Evolutionary conservation across 495 filamentous ascomycete genomes (phyloP), one percentile per base, ranked within the genome.

Genomic region (Neurospora sp.): DNA sequence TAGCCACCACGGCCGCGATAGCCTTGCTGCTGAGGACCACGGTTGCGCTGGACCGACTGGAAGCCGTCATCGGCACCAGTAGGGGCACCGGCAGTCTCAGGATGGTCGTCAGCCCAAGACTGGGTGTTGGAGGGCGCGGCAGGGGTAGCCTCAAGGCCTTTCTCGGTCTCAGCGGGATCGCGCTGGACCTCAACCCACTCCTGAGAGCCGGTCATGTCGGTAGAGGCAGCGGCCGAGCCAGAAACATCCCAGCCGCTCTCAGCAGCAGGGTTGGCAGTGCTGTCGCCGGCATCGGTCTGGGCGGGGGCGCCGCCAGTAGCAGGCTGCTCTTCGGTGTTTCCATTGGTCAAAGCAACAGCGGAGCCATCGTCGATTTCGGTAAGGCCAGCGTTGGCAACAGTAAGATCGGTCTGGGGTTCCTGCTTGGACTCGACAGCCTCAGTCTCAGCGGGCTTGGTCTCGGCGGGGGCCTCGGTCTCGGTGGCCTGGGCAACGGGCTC

Each of bases 121-220:
- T 77, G 74, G 19, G 48, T 72, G 71, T 70, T 75, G 71, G 81
- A 80, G 39, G 82, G 80, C 31, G 87, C 83, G 28, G 87, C 89
- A 34, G 90, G 86, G 15, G 73, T 90, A 11, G 89, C 88, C n/a
- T 86, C 78, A 15, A 89, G 77, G 21, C 88, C 87, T 75, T 86
- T 90, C 69, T 96, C 94, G 15, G 91, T 91, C 81, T 96, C 93
- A 42, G 88, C 84, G 43, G 92, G 89, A 78, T 86, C 82, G 73
- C 92, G 92, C 80, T 82, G 79, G 6, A 83, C 80, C 69, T 93
- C 88, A 70, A 94, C 90, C 91, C 90, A 96, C 74, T 89, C 89
- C 75, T 96, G 92, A 69, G 86, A 81, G 81, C 89, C 76, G 83
- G 85, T 74, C 85, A 88, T 43, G 81, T 85, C 79, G 76, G 81